These are phyloP conservation scores for Plasmodium relictum DNA, from an alignment of 169 alveolate genomes.

Conservation along the genomic window DNA sequence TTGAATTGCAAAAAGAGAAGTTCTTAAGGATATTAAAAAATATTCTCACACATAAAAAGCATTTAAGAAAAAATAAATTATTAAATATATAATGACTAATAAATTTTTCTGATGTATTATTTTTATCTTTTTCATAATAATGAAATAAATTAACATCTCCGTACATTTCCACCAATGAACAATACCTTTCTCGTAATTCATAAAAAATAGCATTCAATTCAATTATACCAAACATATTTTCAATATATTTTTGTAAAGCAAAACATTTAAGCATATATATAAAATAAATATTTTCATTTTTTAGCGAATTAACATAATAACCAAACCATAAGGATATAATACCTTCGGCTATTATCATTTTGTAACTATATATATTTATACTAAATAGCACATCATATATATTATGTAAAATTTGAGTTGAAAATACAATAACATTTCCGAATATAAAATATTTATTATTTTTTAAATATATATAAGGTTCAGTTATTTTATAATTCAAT, in stretches of 20 bases:
- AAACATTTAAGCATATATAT: constrained; percentile 37
- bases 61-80: constrained; percentile 40
- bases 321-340: constrained; percentile 55
- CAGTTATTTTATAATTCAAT: constrained; percentile 55
- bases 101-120: constrained; percentile 4
- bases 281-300: constrained; percentile 32
- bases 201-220: constrained; percentile 75
- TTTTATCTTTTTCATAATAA: constrained; percentile 1
- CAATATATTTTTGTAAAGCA: constrained; percentile 49
- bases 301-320: constrained; percentile 14
- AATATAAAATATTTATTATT: constrained; percentile 44
- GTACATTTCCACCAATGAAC: constrained; percentile 54
- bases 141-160: constrained; percentile 65
- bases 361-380: constrained; percentile 42
- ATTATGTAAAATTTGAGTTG: constrained; percentile 31
- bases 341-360: constrained; percentile 68
- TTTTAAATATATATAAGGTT: constrained; percentile 52
- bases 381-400: constrained; percentile 63
- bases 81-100: constrained; percentile 19
- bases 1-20: constrained; percentile 37
- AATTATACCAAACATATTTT: constrained; percentile 32
- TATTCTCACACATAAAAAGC: constrained; percentile 55
- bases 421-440: constrained; percentile 55
- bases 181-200: constrained; percentile 63
- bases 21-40: constrained; percentile 57